Base-by-base conservation (phyloP, 148 eudicot species). In the Linanthus parryae region DNA sequence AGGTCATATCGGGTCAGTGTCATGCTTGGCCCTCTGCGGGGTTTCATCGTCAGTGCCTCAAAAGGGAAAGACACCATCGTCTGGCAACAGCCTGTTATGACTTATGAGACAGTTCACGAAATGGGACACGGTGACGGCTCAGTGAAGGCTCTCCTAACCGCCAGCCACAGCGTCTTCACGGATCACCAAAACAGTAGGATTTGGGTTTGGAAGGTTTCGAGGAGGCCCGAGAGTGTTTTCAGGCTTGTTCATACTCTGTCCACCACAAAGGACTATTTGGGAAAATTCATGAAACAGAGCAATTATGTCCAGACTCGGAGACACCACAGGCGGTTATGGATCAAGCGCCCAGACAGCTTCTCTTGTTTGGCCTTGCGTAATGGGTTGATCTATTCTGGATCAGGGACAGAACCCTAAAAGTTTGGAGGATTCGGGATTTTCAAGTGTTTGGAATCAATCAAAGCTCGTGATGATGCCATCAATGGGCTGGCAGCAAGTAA, bases 101-200 rank as follows among this genome's bases (percentile, higher is more conserved):
- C 73, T 14, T 73, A 48, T 1, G 83, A 78, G 37, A 70, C 92
- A 0, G n/a, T n/a, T n/a, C n/a, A n/a, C n/a, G 80, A 68, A 42
- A 85, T 90, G 37, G 97, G 97, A 2, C 73, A 76, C 5, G 95
- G 95, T 1, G 85, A 83, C 0, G 97, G 97, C 0, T 71, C 95
- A 1, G 95, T 90, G 0, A 90, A 90, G 44, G 85, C 95, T 0
- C 63, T 90, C 0, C 73, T 90, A 3, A 67, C 76, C 0, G 69
- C 66, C 1, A 95, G 92, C 0, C 78, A 76, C 49, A 80, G 58
- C 56, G 92, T 90, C 0, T 83, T 90, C 51, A 85, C 97, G 0
- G 97, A 95, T 1, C 97, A 90, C n/a, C 97, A 90, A 30, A 95
- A 90, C 33, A 75, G 83, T 14, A 62, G 83, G 46, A 78, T 90